Evolutionary conservation across 139 green algal species (phyloP), one percentile per base, ranked within the genome.

Genomic region (Micromonas commoda): DNA sequence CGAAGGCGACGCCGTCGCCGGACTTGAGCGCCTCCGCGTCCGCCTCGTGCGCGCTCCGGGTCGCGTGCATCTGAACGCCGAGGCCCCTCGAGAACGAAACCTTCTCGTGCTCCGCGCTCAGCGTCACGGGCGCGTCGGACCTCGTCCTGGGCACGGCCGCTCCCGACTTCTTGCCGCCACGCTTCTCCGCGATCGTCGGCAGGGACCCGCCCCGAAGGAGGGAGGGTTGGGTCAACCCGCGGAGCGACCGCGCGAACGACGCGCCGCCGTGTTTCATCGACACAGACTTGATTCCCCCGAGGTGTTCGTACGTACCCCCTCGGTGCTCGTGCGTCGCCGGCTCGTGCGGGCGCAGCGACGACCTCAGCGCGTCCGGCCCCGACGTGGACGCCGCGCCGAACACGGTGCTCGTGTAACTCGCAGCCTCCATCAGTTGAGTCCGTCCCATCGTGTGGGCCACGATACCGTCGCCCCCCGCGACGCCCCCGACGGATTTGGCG

Each of bases 61-160:
- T 66, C 21, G 29, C 35, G 16, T 74, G 28, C 60, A 65, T 81
- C 21, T 26, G 13, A 5, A 52, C 19, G 52, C 64, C 76, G 16
- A 64, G 23, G 24, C 77, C 64, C 19, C 57, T 39, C 6, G 34
- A 45, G 45, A 80, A 69, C 53, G 9, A 23, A 23, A 74, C 57
- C 20, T 21, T 74, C 73, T 80, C 73, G 51, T 72, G 54, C 53
- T 3, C 29, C 57, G 65, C 4, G 20, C 6, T 80, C 19, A 80
- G 73, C 29, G 60, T 80, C 73, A 60, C 26, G 13, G 31, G 24
- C 54, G 3, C 38, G 45, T 57, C 45, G 45, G 9, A 16, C 45
- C 9, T 16, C 45, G 45, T 23, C 45, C 9, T 16, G 9, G 16
- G 9, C 45, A 16, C 9, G 9, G 45, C 45, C 9, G 45, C 45